Evolutionary conservation across 805 yeast genomes (phyloP), one percentile per base, ranked within the genome.

Genomic region (Jamesozyma lodderae): DNA sequence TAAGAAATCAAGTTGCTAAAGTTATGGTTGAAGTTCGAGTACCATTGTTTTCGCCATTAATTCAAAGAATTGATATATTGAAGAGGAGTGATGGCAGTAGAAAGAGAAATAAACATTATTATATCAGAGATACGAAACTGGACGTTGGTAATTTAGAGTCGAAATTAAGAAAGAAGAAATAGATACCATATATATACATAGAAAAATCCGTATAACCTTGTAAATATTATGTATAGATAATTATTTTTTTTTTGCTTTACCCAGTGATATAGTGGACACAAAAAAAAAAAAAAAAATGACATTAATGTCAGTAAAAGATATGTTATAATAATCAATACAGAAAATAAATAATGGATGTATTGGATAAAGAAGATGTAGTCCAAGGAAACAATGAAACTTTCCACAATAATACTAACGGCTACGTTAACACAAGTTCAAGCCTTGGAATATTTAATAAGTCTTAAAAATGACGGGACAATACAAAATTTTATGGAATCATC

Each of bases 21-120:
- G 64, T 84, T n/a, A 94, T 94, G 40, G 90, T 85, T 35, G 97
- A 90, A 55, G 65, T 80, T 45, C 70, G 90, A 44, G 75, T 87
- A 34, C 88, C 90, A 21, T 63, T 90, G 19, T 90, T 70, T 67
- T 81, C 81, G 44, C 96, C 96, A 6, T 68, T 76, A 38, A 70
- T 92, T 40, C 73, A 77, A 45, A 75, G 80, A 60, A 69, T 90
- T 37, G 96, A 88, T 62, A 60, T 87, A 28, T 61, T 90, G 44
- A 73, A 82, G 61, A 79, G 79, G 61, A 61, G 65, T 45, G 74
- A 72, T 54, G 79, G 85, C 62, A 45, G 47, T 27, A 76, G 81
- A 68, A 69, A 72, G 45, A 77, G 95, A 73, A 76, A 77, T 64
- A 90, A 85, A 69, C 90, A 86, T 52, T 88, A 81, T 70, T 92